A percentile compares a stretch with the other conserved stretches of the same genome.
phyloP scores from a whole-genome alignment of 768 basidiomycete genomes.

The Mycena olivaceomarginata region DNA sequence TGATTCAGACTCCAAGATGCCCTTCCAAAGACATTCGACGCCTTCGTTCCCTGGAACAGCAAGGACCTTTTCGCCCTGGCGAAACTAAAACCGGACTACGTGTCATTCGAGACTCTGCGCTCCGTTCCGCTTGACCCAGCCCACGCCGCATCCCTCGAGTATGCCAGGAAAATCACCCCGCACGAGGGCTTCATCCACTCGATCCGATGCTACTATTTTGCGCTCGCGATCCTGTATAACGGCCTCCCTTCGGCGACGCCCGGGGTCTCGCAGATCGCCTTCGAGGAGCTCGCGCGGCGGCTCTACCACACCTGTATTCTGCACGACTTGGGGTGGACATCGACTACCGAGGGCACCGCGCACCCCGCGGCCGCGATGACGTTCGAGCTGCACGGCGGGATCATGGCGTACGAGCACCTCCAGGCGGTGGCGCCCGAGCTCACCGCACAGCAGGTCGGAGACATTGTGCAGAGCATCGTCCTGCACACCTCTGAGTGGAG shows the following conservation, averaged over 20 bases:
- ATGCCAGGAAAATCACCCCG: constrained; percentile 30
- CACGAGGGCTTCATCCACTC: constrained; percentile 40
- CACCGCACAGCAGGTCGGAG: constrained; percentile 25
- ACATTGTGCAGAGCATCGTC: constrained; percentile 19
- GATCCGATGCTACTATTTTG: constrained; percentile 43
- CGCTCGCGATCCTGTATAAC: constrained; percentile 39
- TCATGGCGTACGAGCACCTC: constrained; percentile 38
- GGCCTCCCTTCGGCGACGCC: constrained; percentile 43
- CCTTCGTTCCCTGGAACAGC: constrained; percentile 30
- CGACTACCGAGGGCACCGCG: constrained; percentile 3
- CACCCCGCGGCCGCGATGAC: constrained; percentile 27
- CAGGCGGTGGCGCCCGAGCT: constrained; percentile 17
- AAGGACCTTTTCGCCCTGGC: constrained; percentile 32
- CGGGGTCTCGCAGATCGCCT: constrained; percentile 40
- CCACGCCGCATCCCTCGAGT: constrained; percentile 37
- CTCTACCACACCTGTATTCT: too few relatives aligned
- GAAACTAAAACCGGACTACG: constrained; percentile 29
- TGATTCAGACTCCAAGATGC: constrained; percentile 8
- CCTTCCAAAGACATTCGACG: constrained; percentile 21
- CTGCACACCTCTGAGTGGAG: constrained; percentile 35
- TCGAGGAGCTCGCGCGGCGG: constrained; percentile 22
- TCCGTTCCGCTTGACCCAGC: constrained; percentile 21
- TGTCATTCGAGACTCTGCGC: constrained; percentile 30
- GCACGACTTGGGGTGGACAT: constrained; percentile 31
- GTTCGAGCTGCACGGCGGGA: constrained; percentile 35